phyloP scores from a whole-genome alignment of 2,329 filamentous ascomycete genomes.

The Teratosphaeria gauchensis region DNA sequence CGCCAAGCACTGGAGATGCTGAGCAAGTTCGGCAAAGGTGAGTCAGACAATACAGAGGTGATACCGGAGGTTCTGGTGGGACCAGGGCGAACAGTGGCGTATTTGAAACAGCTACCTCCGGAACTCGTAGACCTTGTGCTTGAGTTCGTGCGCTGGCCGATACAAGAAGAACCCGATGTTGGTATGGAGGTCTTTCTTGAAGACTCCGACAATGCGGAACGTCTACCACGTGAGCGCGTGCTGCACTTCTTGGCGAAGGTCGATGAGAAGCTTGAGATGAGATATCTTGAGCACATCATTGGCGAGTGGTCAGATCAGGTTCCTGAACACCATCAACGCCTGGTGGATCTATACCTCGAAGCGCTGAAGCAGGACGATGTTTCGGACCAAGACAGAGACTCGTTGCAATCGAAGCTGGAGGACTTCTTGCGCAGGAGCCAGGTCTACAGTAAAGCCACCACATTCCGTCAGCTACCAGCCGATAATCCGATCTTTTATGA shows the following conservation, averaged over 20 bases:
- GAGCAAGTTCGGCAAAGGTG: slow-evolving; percentile 61
- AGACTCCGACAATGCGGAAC: slow-evolving; percentile 92
- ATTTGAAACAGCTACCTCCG: slow-evolving; percentile 79
- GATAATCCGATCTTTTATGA: slow-evolving; percentile 83
- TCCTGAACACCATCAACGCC: slow-evolving; percentile 75
- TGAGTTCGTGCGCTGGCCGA: slow-evolving; percentile 82
- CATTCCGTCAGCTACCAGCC: slow-evolving; percentile 66
- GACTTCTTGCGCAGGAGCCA: slow-evolving; percentile 64
- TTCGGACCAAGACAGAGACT: slow-evolving; percentile 27
- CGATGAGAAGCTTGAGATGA: slow-evolving; percentile 61
- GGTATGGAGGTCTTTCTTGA: slow-evolving; percentile 91
- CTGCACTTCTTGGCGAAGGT: slow-evolving; percentile 63
- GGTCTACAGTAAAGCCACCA: slow-evolving; percentile 59
- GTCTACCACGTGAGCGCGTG: slow-evolving; percentile 66
- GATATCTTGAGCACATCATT: slow-evolving; percentile 86
- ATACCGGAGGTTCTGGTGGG: slow-evolving; percentile 56
- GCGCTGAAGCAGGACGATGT: slow-evolving; percentile 32
- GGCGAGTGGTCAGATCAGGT: slow-evolving; percentile 74
- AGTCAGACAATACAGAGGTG: slow-evolving; percentile 35
- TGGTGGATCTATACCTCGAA: slow-evolving; percentile 64
- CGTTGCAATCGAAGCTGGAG: slow-evolving; percentile 56
- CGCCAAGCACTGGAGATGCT: slow-evolving; percentile 75
- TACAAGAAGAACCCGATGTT: slow-evolving; percentile 59
- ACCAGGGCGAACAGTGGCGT: slow-evolving; percentile 72
- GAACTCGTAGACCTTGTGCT: slow-evolving; percentile 85